Evolutionary conservation across 176 grass and related monocot genomes (phyloP), one percentile per base, ranked within the genome.

Genomic region (Aegilops umbellulata): DNA sequence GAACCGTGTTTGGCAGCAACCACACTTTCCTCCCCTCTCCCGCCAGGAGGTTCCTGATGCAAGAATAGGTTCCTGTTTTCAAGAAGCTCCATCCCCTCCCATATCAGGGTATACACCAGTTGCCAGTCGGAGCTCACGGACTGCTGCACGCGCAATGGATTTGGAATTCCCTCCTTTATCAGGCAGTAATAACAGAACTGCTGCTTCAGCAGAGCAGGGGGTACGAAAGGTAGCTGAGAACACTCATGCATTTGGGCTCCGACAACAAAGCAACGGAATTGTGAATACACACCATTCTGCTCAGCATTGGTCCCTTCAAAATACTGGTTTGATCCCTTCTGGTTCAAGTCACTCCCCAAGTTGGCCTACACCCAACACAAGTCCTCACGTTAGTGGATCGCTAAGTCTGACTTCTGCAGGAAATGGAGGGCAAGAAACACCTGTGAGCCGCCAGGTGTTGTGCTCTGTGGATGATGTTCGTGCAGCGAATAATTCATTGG

Each of bases 111-210:
- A 89, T 74, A 88, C 88, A 73, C 86, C 82, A 27, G 71, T 80
- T 90, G 41, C 87, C 80, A 90, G 82, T 51, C 83, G 68, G 77
- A 90, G 74, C 55, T 87, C 90, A 51, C 84, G 80, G 85, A 75
- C 82, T 41, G 70, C 86, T 60, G 86, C 63, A 58, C 79, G 77
- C 16, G 47, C 92, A 15, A 80, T 42, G 20, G 86, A 89, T 23
- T 82, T 88, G 27, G 86, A 80, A 64, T 88, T 95, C 27, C 93
- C 85, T 85, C 88, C 90, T 89, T 74, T 95, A 79, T 84, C 88
- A 30, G 86, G 70, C 72, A 39, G 47, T 70, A 92, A 47, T 80
- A 90, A 65, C 60, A 88, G 69, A 62, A 76, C 10, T 55, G 65
- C 74, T 83, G 34, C 74, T 32, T 67, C 71, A 77, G 27, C 80